Percentiles rank a stretch among this genome's conserved stretches.
Conservation (phyloP, 1,284 basidiomycete species). For the Phlebopus sp. region DNA sequence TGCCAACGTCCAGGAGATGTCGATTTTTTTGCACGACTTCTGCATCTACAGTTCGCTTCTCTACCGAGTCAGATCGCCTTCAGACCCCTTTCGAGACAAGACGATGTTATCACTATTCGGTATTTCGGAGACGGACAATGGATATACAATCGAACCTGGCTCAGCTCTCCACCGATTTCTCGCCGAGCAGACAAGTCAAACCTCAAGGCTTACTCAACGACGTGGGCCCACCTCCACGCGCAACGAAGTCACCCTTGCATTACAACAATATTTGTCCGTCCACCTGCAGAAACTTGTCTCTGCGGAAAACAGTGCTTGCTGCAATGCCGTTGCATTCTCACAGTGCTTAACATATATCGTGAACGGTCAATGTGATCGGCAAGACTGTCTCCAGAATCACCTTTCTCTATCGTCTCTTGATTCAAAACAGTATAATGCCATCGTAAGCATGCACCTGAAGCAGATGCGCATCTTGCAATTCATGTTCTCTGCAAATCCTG, state of each 20-base stretch:
- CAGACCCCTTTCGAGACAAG: slow-evolving; percentile 25
- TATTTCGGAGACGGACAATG: slow-evolving; percentile 30
- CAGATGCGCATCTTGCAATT: slow-evolving; percentile 17
- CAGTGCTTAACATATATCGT: slow-evolving; percentile 36
- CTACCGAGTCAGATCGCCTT: slow-evolving; percentile 22
- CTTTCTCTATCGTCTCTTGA: slow-evolving; percentile 26
- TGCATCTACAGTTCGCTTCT: slow-evolving; percentile 37
- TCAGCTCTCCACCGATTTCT: no score
- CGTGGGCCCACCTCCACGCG: no score
- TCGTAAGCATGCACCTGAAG: no score
- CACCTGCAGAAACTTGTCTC: slow-evolving; percentile 14
- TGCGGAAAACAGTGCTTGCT: slow-evolving; percentile 34
- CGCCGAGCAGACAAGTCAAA: no score
- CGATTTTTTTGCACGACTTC: slow-evolving; percentile 34
- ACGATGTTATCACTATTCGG: slow-evolving; percentile 39
- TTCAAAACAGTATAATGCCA: no score
- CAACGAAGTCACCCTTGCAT: no score
- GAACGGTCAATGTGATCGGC: slow-evolving; percentile 33
- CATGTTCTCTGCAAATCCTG: neutral
- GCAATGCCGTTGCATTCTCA: slow-evolving; percentile 28
- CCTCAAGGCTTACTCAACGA: no score
- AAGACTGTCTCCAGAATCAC: slow-evolving; percentile 37
- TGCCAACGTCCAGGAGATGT: slow-evolving; percentile 25
- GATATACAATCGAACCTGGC: slow-evolving; percentile 28
- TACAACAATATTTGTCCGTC: neutral